These are phyloP conservation scores for Colletotrichum chlorophyti DNA, from an alignment of 2,329 filamentous ascomycete genomes.

Conservation along the genomic window DNA sequence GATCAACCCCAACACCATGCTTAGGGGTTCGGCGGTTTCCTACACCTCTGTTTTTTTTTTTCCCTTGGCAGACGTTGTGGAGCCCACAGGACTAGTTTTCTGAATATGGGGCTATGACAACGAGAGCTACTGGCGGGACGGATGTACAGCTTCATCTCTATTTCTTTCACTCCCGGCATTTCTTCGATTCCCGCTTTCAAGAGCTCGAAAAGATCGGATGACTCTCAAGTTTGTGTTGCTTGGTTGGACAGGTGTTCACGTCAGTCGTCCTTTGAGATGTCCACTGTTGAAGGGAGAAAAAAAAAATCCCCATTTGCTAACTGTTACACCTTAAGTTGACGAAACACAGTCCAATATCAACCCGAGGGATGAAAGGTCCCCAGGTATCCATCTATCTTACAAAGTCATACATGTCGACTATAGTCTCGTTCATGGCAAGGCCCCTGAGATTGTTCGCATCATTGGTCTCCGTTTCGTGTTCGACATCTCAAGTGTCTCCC, in stretches of 20 bases:
- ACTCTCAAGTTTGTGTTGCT: not conserved
- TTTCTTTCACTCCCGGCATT: not conserved
- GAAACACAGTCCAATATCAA: too few species aligned
- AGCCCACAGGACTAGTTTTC: not conserved
- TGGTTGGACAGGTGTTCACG: too few species aligned
- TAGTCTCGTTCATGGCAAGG: not conserved
- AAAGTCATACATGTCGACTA: not conserved
- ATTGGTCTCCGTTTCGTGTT: not conserved
- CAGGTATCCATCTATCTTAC: not conserved
- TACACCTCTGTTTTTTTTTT: conserved; percentile 5
- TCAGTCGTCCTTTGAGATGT: too few species aligned
- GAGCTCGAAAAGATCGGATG: conserved; percentile 9
- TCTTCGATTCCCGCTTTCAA: not conserved
- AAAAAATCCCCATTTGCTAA: too few species aligned
- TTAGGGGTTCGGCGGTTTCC: conserved; percentile 23
- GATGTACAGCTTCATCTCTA: conserved; percentile 2
- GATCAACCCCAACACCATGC: conserved; percentile 8
- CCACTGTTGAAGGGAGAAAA: too few species aligned
- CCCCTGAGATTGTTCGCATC: not conserved
- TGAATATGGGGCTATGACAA: conserved; percentile 12
- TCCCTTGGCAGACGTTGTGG: conserved; percentile 5
- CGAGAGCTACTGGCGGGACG: conserved; percentile 23
- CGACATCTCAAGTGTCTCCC: conserved; percentile 13
- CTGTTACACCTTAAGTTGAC: too few species aligned
- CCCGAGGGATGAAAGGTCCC: not conserved